Conservation (phyloP, 805 yeast genomes). For the Candida fluviatilis region DNA sequence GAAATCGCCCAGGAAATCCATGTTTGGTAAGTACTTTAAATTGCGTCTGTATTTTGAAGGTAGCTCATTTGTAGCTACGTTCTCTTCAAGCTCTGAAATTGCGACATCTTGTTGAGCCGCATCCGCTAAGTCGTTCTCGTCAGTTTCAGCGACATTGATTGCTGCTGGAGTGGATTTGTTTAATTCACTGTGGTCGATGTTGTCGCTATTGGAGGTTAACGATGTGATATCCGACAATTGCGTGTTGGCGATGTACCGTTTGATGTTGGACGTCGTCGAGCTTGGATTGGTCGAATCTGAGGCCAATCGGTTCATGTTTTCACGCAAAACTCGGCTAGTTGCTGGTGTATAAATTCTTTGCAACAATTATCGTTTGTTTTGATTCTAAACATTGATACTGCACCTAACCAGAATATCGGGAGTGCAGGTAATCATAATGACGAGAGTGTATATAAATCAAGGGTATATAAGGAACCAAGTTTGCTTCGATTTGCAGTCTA, state of each 20-base stretch:
- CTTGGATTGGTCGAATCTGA: constrained; percentile 4
- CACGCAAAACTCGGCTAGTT: not conserved
- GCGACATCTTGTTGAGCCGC: too few relatives aligned
- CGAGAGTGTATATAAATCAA: too few relatives aligned
- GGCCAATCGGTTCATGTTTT: not conserved
- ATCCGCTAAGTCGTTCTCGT: too few relatives aligned
- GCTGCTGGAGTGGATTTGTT: too few relatives aligned
- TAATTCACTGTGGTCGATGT: not conserved
- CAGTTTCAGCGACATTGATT: too few relatives aligned
- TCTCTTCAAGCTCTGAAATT: constrained; percentile 2
- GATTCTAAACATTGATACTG: too few relatives aligned
- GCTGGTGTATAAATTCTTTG: not conserved
- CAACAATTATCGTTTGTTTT: not conserved
- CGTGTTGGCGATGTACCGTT: not conserved
- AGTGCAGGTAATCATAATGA: too few relatives aligned
- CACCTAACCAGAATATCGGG: too few relatives aligned
- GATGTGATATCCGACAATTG: constrained; percentile 3
- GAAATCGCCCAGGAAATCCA: constrained; percentile 22
- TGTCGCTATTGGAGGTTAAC: not conserved
- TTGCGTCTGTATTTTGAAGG: constrained; percentile 8
- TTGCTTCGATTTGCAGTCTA: too few relatives aligned
- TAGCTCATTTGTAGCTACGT: constrained; percentile 1
- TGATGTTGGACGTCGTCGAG: constrained; percentile 3
- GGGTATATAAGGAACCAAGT: too few relatives aligned
- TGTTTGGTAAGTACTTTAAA: constrained; percentile 30